Evolutionary conservation across 2,329 filamentous ascomycete species (phyloP).

Genomic region (Colletotrichum gigasporum): DNA sequence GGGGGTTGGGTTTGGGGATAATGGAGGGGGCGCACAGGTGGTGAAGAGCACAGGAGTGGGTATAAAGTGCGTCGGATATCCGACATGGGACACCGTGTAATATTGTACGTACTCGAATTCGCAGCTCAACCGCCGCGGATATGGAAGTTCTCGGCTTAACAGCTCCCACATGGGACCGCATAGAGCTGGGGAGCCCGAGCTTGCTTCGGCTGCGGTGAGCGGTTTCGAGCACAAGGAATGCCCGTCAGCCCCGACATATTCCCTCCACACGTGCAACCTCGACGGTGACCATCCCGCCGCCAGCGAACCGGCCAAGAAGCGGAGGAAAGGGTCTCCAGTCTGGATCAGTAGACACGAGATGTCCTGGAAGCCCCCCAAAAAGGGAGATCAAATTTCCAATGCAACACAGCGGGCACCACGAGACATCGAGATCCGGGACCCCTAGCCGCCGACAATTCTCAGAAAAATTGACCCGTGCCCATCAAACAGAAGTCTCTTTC

Average conservation of each 20-base stretch:
- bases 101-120: background rate
- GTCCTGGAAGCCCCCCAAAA: background rate
- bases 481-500: too few species aligned
- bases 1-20: too few species aligned
- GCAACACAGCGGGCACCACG: background rate
- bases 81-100: background rate
- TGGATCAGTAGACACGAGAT: background rate
- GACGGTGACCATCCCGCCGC: too few species aligned
- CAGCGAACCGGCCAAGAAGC: too few species aligned
- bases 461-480: too few species aligned
- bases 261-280: background rate
- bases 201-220: slow-evolving; percentile 7
- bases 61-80: background rate
- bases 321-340: background rate
- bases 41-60: background rate
- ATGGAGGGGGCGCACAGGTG: background rate
- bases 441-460: too few species aligned
- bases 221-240: background rate
- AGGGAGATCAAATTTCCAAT: background rate
- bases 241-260: background rate
- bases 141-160: background rate
- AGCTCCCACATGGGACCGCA: background rate
- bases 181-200: background rate
- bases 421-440: background rate
- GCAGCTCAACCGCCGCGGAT: background rate